A percentile compares a stretch with the other conserved stretches of the same genome.
Conservation (phyloP, 2,329 filamentous ascomycete genomes). For the Meredithiella fracta region DNA sequence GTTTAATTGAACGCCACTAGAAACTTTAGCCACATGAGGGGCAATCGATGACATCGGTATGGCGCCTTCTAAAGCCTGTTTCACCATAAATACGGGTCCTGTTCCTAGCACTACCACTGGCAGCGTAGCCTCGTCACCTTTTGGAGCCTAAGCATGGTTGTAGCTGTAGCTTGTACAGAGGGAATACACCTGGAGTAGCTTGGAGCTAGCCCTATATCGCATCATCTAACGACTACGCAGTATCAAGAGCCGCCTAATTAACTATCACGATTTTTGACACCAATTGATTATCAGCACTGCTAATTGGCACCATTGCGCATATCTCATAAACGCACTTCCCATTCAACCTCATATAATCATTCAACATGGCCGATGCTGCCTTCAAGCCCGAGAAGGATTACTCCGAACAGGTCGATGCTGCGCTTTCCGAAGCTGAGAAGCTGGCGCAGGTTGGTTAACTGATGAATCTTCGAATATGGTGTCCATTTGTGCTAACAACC, state of each 20-base stretch:
- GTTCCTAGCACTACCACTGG: neutral
- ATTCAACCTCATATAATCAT: constrained; percentile 2
- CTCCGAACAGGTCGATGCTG: constrained; percentile 85
- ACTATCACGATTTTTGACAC: neutral
- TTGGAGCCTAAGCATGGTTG: constrained; percentile 9
- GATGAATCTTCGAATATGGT: constrained; percentile 43
- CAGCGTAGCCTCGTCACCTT: constrained; percentile 13
- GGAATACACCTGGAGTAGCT: constrained; percentile 1
- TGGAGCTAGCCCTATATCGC: neutral
- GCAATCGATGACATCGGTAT: constrained; percentile 9
- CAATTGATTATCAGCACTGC: neutral
- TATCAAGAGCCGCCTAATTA: neutral
- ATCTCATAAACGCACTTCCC: neutral
- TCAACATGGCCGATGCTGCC: constrained; percentile 59
- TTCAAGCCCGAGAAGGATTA: constrained; percentile 98
- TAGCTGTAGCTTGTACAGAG: neutral
- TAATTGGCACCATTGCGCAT: neutral
- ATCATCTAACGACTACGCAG: constrained; percentile 3
- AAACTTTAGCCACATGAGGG: constrained; percentile 4
- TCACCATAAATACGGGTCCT: constrained; percentile 1
- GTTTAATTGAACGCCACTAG: neutral
- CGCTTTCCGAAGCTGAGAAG: constrained; percentile 78
- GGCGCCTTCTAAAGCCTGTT: neutral
- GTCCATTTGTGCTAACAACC: neutral
- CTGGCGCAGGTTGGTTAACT: constrained; percentile 58